Conservation (phyloP, 768 basidiomycete species). For the Psilocybe subaeruginosa region DNA sequence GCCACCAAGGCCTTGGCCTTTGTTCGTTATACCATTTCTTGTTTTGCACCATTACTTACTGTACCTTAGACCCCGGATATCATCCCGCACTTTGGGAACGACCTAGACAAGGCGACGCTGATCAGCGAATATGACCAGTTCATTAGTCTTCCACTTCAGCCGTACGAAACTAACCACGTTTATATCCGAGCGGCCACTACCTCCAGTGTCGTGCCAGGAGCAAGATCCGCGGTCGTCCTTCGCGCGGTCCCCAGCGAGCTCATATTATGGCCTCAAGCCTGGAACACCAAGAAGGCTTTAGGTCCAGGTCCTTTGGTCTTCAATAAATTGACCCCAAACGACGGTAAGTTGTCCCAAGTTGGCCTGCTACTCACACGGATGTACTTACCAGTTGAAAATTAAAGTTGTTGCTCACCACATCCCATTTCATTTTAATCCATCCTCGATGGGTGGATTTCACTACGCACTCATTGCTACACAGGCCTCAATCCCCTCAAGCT, state of each 20-base stretch:
- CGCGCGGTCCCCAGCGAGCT: neutral
- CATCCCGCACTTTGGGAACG: neutral
- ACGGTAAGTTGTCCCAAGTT: neutral
- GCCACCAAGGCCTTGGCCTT: slow-evolving; percentile 1
- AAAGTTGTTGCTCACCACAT: neutral
- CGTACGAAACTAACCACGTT: neutral
- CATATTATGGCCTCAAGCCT: slow-evolving; percentile 1
- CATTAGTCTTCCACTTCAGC: neutral
- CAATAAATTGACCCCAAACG: neutral
- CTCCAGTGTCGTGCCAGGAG: neutral
- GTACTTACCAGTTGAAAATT: too few species aligned
- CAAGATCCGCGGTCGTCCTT: neutral
- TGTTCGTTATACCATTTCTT: neutral
- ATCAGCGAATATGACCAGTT: neutral
- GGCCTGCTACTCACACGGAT: too few species aligned
- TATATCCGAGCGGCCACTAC: neutral
- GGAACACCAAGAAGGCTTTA: neutral
- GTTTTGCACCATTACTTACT: neutral
- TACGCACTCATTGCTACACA: neutral
- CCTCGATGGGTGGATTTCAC: neutral
- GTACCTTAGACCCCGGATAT: neutral
- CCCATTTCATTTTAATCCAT: neutral
- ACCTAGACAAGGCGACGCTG: neutral
- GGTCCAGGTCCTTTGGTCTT: neutral
- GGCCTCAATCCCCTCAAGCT: neutral